A percentile compares a stretch with the other conserved stretches of the same genome.
These are phyloP conservation scores for Talaromyces proteolyticus DNA, from an alignment of 495 filamentous ascomycete genomes.

Conservation along the genomic window DNA sequence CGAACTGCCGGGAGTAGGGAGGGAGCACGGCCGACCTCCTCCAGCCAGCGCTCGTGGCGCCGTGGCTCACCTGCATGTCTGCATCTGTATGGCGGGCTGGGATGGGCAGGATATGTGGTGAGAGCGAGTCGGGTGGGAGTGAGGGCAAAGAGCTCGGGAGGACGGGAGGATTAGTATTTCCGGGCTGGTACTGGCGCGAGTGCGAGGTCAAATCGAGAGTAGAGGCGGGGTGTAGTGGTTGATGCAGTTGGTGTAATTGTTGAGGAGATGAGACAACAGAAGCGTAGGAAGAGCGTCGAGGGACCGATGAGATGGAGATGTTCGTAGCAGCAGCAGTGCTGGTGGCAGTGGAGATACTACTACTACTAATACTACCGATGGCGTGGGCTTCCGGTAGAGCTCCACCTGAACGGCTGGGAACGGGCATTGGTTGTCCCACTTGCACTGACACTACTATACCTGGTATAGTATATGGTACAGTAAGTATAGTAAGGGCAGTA, in stretches of 20 bases:
- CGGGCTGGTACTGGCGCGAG: no score
- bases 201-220: background rate
- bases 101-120: no score
- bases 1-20: conserved; percentile 57
- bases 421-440: no score
- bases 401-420: no score
- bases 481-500: no score
- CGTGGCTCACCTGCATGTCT: conserved; percentile 39
- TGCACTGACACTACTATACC: no score
- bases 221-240: conserved; percentile 34
- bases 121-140: background rate
- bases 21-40: conserved; percentile 39
- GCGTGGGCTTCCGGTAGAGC: no score
- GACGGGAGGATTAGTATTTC: no score
- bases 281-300: conserved; percentile 66
- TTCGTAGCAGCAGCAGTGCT: conserved; percentile 28
- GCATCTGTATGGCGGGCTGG: conserved; percentile 29
- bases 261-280: conserved; percentile 63
- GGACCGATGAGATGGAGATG: conserved; percentile 36
- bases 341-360: conserved; percentile 47
- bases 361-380: no score
- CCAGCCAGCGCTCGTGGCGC: conserved; percentile 16
- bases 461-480: no score
- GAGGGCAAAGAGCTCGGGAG: background rate
- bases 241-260: conserved; percentile 49